These are phyloP conservation scores for Botrytis fragariae DNA, from an alignment of 2,329 filamentous ascomycete genomes.

Conservation along the genomic window DNA sequence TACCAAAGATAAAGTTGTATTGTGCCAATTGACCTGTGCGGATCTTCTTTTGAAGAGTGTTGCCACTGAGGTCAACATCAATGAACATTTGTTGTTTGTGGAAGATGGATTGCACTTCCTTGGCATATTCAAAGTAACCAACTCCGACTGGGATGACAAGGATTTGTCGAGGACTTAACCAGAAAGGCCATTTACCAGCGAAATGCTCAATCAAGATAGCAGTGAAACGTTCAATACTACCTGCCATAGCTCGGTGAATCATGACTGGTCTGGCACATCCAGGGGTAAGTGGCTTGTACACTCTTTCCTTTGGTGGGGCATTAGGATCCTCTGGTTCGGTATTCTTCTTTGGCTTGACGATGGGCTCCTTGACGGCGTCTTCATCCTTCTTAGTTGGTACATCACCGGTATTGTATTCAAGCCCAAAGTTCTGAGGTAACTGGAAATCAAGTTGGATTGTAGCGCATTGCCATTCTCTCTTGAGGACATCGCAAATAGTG, in stretches of 20 bases:
- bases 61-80: conserved; percentile 69
- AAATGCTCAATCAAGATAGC: conserved; percentile 83
- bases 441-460: conserved; percentile 96
- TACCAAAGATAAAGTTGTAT: conserved; percentile 81
- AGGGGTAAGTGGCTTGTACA: conserved; percentile 54
- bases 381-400: conserved; percentile 45
- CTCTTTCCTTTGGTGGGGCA: conserved; percentile 45
- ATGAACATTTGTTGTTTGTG: conserved; percentile 66
- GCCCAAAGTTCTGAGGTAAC: conserved; percentile 77
- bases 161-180: conserved; percentile 80
- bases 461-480: conserved; percentile 82
- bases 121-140: conserved; percentile 68
- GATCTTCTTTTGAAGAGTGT: conserved; percentile 89
- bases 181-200: conserved; percentile 85
- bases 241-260: conserved; percentile 79
- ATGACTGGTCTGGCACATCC: conserved; percentile 80
- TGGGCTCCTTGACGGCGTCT: conserved; percentile 39
- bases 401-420: conserved; percentile 80
- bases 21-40: conserved; percentile 75
- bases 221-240: conserved; percentile 67
- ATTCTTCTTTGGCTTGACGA: conserved; percentile 43
- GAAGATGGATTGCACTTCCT: conserved; percentile 69
- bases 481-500: conserved; percentile 83
- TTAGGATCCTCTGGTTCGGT: conserved; percentile 38
- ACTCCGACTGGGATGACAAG: conserved; percentile 76